Percentiles rank a stretch among this genome's conserved stretches.
phyloP scores from a whole-genome alignment of 495 filamentous ascomycete species.

The Clavariopsis aquatica region DNA sequence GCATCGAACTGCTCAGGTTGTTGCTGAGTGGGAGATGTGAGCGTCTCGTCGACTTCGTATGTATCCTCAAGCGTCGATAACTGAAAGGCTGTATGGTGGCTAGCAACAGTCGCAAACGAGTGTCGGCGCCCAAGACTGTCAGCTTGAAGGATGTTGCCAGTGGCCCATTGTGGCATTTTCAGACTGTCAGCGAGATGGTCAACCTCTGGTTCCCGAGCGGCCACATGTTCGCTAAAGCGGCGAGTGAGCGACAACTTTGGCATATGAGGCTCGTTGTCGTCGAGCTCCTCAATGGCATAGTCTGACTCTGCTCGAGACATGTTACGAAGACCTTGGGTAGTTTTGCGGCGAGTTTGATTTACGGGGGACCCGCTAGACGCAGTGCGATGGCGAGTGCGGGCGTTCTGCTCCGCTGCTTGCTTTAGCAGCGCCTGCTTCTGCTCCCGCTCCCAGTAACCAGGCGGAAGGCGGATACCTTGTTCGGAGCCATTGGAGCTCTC shows the following conservation, averaged over 20 bases:
- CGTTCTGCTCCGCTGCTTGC: conserved; percentile 33
- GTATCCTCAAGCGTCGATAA: conserved; percentile 16
- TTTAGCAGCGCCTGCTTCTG: conserved; percentile 26
- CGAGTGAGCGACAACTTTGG: conserved; percentile 7
- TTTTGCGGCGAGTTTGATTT: conserved; percentile 6
- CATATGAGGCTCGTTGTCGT: conserved; percentile 16
- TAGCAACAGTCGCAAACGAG: conserved; percentile 84
- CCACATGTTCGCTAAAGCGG: conserved; percentile 35
- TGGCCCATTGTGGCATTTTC: conserved; percentile 81
- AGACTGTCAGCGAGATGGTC: conserved; percentile 11
- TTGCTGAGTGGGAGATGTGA: not conserved
- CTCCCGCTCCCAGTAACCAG: conserved; percentile 47
- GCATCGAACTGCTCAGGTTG: conserved; percentile 16
- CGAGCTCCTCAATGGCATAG: conserved; percentile 35
- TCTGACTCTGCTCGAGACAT: conserved; percentile 15
- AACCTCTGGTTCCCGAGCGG: conserved; percentile 1
- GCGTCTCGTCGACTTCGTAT: conserved; percentile 25
- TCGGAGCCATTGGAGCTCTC: conserved; percentile 70
- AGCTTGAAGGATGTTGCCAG: conserved; percentile 47
- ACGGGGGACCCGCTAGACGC: conserved; percentile 26
- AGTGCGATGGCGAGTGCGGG: conserved; percentile 29
- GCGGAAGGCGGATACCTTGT: conserved; percentile 56
- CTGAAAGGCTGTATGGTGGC: conserved; percentile 33
- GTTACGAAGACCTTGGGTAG: not conserved
- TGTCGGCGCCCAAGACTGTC: conserved; percentile 88